A percentile compares a stretch with the other conserved stretches of the same genome.
Conservation (phyloP, 495 filamentous ascomycete species). For the Diplogelasinospora grovesii region DNA sequence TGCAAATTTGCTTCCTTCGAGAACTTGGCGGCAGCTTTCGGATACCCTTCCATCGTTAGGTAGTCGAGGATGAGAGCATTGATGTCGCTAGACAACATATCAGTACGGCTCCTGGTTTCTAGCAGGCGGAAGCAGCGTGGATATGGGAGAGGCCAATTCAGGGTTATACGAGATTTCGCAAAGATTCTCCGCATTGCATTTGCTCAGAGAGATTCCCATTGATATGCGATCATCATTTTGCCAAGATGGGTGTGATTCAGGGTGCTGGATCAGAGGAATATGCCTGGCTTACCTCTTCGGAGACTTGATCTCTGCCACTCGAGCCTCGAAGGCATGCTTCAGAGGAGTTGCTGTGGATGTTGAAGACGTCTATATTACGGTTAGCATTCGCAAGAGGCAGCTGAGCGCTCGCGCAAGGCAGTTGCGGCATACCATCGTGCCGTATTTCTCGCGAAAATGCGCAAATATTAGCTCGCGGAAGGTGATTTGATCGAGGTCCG, state of each 20-base stretch:
- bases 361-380: constrained; percentile 50
- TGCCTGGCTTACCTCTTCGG: constrained; percentile 75
- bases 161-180: constrained; percentile 32
- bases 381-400: constrained; percentile 9
- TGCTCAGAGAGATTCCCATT: constrained; percentile 99
- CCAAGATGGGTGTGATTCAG: constrained; percentile 12
- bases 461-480: constrained; percentile 19
- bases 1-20: constrained; percentile 86
- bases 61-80: constrained; percentile 97
- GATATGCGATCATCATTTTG: constrained; percentile 83
- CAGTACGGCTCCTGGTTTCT: background rate
- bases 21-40: constrained; percentile 88
- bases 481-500: constrained; percentile 15
- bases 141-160: constrained; percentile 43
- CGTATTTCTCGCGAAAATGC: constrained; percentile 14
- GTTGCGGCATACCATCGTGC: constrained; percentile 21
- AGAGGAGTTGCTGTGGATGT: constrained; percentile 60
- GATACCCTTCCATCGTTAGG: constrained; percentile 90
- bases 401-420: background rate
- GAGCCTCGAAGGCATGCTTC: constrained; percentile 68
- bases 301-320: constrained; percentile 77
- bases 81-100: constrained; percentile 62
- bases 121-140: constrained; percentile 11
- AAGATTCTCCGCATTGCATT: constrained; percentile 75
- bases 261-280: constrained; percentile 13